A percentile compares a stretch with the other conserved stretches of the same genome.
Conservation (phyloP, 2,329 filamentous ascomycete genomes). For the Trichoderma oligosporum region DNA sequence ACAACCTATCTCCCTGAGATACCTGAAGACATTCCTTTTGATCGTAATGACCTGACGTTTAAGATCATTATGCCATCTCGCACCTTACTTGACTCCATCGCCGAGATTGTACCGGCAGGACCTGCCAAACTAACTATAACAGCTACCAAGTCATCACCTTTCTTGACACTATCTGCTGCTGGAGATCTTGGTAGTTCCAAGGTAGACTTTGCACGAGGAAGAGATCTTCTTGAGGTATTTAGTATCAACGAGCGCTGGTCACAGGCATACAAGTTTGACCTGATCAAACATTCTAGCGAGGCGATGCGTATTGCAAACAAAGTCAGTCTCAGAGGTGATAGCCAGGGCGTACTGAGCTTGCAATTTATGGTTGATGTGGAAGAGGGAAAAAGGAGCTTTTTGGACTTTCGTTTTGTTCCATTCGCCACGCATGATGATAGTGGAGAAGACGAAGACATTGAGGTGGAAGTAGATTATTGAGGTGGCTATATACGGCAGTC, state of each 20-base stretch:
- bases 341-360: conserved; percentile 84
- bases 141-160: conserved; percentile 61
- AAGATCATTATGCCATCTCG: conserved; percentile 91
- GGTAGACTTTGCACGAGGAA: conserved; percentile 63
- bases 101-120: conserved; percentile 66
- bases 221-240: conserved; percentile 71
- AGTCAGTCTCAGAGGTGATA: conserved; percentile 83
- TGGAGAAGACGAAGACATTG: conserved; percentile 19
- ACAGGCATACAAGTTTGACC: conserved; percentile 80
- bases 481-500: not conserved
- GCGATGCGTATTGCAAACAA: conserved; percentile 94
- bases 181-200: conserved; percentile 58
- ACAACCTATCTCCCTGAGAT: conserved; percentile 78
- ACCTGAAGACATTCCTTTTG: conserved; percentile 81
- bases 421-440: conserved; percentile 58
- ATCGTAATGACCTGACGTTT: conserved; percentile 72
- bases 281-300: conserved; percentile 78
- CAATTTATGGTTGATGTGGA: conserved; percentile 96
- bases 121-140: conserved; percentile 68
- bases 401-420: conserved; percentile 81
- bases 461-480: not conserved
- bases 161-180: conserved; percentile 67
- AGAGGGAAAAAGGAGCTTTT: conserved; percentile 63
- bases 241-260: conserved; percentile 56
- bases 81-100: conserved; percentile 67